Conservation (phyloP, 2,329 filamentous ascomycete species). For the Shiraia bambusicola region DNA sequence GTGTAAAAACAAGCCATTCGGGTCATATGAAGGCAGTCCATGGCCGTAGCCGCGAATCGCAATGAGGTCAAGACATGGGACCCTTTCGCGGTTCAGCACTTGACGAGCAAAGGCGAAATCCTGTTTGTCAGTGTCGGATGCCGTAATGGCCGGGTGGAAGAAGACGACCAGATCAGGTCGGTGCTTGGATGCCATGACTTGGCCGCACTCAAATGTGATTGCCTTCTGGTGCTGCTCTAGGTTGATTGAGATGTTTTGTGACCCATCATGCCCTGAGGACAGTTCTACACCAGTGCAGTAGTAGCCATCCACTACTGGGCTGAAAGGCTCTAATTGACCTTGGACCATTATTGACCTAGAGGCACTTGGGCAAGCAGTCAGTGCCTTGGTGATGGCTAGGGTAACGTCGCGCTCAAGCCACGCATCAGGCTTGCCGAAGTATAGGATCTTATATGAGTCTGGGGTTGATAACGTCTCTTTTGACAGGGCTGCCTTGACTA, state of each 20-base stretch:
- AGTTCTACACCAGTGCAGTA: conserved; percentile 26
- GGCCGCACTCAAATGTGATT: conserved; percentile 20
- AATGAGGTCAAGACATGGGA: conserved; percentile 37
- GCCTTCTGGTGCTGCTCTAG: conserved; percentile 27
- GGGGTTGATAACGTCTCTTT: conserved; percentile 24
- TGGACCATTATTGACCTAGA: conserved; percentile 41
- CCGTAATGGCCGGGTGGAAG: conserved; percentile 25
- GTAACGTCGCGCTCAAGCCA: conserved; percentile 37
- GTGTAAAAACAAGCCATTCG: conserved; percentile 29
- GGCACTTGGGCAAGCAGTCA: conserved; percentile 31
- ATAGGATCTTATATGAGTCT: conserved; percentile 37
- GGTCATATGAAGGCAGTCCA: conserved; percentile 20
- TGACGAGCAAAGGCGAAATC: conserved; percentile 24
- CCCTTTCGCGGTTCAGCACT: conserved; percentile 22
- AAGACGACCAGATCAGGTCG: conserved; percentile 37
- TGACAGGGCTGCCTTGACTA: conserved; percentile 33
- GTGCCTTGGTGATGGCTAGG: conserved; percentile 33
- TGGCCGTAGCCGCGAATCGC: conserved; percentile 29
- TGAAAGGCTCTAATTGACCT: conserved; percentile 36
- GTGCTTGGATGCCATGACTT: conserved; percentile 3
- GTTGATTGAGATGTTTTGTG: conserved; percentile 13
- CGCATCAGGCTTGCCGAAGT: conserved; percentile 31
- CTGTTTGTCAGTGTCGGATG: conserved; percentile 15
- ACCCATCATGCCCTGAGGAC: conserved; percentile 7
- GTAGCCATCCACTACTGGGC: conserved; percentile 32